Evolutionary conservation across 2,329 filamentous ascomycete genomes (phyloP).

Genomic region (Sarocladium oryzae): DNA sequence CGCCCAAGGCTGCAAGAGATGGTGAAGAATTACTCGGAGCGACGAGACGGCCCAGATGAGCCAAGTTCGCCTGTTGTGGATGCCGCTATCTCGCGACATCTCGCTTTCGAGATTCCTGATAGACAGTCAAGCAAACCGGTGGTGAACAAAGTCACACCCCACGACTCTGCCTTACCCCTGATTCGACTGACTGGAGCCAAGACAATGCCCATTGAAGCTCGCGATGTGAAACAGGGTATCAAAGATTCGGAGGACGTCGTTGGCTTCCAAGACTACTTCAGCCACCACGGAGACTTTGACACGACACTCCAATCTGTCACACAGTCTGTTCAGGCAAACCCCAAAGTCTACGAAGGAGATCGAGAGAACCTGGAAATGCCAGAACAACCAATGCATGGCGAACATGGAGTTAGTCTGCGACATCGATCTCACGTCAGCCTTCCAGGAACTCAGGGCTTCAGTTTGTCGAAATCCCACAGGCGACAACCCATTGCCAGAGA

Average conservation of each 20-base stretch:
- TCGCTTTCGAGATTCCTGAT: constrained; percentile 10
- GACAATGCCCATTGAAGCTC: neutral
- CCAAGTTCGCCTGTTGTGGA: neutral
- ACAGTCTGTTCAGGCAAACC: neutral
- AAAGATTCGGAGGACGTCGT: constrained; percentile 4
- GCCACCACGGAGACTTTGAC: neutral
- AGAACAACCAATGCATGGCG: constrained; percentile 19
- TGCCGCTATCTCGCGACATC: neutral
- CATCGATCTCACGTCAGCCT: constrained; percentile 50
- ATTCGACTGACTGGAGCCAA: neutral
- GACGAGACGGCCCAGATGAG: constrained; percentile 5
- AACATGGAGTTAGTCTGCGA: constrained; percentile 37
- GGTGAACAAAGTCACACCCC: neutral
- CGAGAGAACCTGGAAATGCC: constrained; percentile 13
- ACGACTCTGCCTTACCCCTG: neutral
- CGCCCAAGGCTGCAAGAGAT: constrained; percentile 21
- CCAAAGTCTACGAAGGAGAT: neutral
- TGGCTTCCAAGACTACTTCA: constrained; percentile 6
- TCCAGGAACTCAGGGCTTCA: constrained; percentile 42
- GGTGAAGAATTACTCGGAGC: constrained; percentile 20
- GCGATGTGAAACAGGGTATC: neutral
- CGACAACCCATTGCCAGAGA: constrained; percentile 64
- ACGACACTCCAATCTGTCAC: neutral
- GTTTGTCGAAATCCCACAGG: constrained; percentile 46
- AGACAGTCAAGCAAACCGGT: constrained; percentile 14